Base-by-base conservation (phyloP, 208 protist species). In the Trypanosoma mega region DNA sequence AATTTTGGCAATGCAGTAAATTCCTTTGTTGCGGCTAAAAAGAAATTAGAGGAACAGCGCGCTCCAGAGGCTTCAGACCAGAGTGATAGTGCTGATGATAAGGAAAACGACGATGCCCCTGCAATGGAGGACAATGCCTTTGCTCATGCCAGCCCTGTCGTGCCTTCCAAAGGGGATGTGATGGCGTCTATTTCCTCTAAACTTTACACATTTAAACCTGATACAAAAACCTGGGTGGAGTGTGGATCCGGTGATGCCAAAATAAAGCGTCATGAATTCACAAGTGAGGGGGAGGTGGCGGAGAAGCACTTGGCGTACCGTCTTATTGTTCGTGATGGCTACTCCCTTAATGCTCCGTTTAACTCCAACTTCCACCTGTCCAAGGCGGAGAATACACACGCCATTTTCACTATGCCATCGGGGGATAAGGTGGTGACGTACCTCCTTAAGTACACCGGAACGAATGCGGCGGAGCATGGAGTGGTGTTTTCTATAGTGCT, bases 271-370 rank as follows among this genome's bases (percentile, higher is more conserved):
- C 53, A 77, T 63, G 54, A 57, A 55, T 27, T 33, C 6, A 21
- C 55, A 27, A 51, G 48, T 27, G 47, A 26, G 23, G 78, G 76
- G 27, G 55, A 59, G 14, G 41, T 47, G 43, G 53, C 73, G 33
- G 57, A 48, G 39, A 23, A 71, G 9, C 60, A 61, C 12, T 55
- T 37, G 45, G 39, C 46, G 30, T 82, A 93, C 57, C 87, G 87
- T 24, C 70, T 93, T 21, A 74, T 88, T 55, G 82, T 94, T 43
- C 87, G 87, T 24, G 82, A 87, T 68, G 87, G 87, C 49, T 90
- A 90, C 68, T 72, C 81, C 16, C 73, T 94, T 30, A 94, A 94
- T 58, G 66, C 68, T 2, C 51, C 57, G 16, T 44, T 90, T 9
- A 63, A 49, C 47, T 76, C 78, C 52, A 76, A 78, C 16, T 75